A percentile compares a stretch with the other conserved stretches of the same genome.
These are phyloP conservation scores for Candida succiphila DNA, from an alignment of 805 yeast genomes.

Conservation along the genomic window DNA sequence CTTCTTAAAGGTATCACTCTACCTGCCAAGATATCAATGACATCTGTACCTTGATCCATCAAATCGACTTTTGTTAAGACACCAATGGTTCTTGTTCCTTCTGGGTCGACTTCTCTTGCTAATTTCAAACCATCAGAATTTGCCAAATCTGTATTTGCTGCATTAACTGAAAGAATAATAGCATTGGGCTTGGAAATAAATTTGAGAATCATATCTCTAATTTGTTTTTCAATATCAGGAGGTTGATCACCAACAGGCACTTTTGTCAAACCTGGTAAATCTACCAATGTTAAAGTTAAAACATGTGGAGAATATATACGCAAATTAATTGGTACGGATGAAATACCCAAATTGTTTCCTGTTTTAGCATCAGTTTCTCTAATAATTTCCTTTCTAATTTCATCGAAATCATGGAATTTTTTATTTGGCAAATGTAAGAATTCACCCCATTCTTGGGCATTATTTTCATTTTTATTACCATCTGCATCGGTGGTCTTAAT, in stretches of 20 bases:
- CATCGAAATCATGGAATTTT: slow-evolving; percentile 79
- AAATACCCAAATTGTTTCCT: slow-evolving; percentile 79
- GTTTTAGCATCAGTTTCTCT: slow-evolving; percentile 82
- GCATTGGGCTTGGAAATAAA: slow-evolving; percentile 94
- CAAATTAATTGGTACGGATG: slow-evolving; percentile 85
- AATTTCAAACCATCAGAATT: slow-evolving; percentile 93
- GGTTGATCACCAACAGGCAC: slow-evolving; percentile 99
- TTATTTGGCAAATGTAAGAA: slow-evolving; percentile 87
- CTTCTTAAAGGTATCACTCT: slow-evolving; percentile 90
- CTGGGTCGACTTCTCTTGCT: slow-evolving; percentile 97
- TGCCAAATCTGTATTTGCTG: slow-evolving; percentile 94
- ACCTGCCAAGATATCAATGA: slow-evolving; percentile 89
- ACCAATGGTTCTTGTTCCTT: slow-evolving; percentile 92
- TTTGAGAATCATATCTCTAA: slow-evolving; percentile 85
- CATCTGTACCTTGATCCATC: slow-evolving; percentile 98
- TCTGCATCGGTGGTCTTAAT: slow-evolving; percentile 32
- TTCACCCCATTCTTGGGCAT: slow-evolving; percentile 93
- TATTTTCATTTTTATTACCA: slow-evolving; percentile 54
- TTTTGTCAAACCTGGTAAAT: slow-evolving; percentile 94
- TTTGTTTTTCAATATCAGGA: slow-evolving; percentile 89
- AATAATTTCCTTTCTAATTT: slow-evolving; percentile 83
- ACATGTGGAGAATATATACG: slow-evolving; percentile 93
- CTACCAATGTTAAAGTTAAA: slow-evolving; percentile 86
- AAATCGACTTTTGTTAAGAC: slow-evolving; percentile 93
- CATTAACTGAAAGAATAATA: slow-evolving; percentile 86